Conservation (phyloP, 1,139 yeast species). For the Yamadazyma triangularis region DNA sequence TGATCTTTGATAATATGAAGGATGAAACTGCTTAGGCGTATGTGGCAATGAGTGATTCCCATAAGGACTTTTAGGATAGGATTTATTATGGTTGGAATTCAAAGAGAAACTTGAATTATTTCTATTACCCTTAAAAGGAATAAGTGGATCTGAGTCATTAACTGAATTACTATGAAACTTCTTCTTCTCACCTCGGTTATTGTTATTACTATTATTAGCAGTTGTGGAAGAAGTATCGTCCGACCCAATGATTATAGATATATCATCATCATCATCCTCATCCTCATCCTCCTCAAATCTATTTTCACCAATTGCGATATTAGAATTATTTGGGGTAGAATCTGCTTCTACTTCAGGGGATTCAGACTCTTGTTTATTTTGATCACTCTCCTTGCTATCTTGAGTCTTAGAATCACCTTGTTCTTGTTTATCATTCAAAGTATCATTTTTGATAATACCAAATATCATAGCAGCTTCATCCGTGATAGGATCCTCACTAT, state of each 20-base stretch:
- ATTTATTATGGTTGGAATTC: constrained; percentile 6
- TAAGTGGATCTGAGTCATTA: constrained; percentile 19
- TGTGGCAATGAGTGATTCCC: constrained; percentile 7
- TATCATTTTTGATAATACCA: constrained; percentile 35
- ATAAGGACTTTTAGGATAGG: constrained; percentile 8
- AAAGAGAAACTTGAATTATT: constrained; percentile 24
- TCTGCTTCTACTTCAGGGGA: no score
- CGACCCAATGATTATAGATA: constrained; percentile 40
- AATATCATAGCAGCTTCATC: constrained; percentile 47
- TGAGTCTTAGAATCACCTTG: constrained; percentile 3
- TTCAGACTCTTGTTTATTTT: constrained; percentile 2
- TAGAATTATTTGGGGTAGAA: constrained; percentile 2
- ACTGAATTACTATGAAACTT: constrained; percentile 12
- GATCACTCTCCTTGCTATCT: constrained; percentile 1
- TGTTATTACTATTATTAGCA: constrained; percentile 15
- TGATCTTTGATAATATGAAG: constrained; percentile 6
- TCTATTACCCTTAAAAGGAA: constrained; percentile 12
- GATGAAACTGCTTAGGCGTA: constrained; percentile 5
- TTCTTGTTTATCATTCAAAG: no score
- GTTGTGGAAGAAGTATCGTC: constrained; percentile 29
- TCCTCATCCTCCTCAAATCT: constrained; percentile 24
- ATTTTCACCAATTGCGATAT: constrained; percentile 1
- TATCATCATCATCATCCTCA: constrained; percentile 39
- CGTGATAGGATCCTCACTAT: constrained; percentile 10
- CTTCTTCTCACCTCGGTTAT: constrained; percentile 9